Conservation (phyloP, 495 filamentous ascomycete genomes). For the Pseudoneurospora amorphoporcata region DNA sequence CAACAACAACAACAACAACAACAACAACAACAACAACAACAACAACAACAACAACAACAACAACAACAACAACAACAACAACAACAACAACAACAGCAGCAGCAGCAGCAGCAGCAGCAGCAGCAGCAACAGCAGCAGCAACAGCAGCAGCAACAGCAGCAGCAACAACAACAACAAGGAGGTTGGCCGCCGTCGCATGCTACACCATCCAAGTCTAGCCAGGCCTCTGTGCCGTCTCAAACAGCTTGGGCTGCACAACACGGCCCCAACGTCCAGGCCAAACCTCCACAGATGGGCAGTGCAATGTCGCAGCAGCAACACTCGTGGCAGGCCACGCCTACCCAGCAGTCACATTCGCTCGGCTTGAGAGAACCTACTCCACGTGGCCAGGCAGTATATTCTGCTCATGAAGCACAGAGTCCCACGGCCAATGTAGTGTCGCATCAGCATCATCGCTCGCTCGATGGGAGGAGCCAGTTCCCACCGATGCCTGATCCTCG, state of each 20-base stretch:
- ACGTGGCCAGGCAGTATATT: slow-evolving; percentile 23
- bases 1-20: too few relatives aligned
- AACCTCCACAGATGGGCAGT: slow-evolving; percentile 24
- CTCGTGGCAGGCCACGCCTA: slow-evolving; percentile 3
- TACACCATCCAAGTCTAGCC: slow-evolving; percentile 27
- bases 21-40: too few relatives aligned
- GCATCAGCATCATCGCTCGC: slow-evolving; percentile 18
- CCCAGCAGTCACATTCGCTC: slow-evolving; percentile 23
- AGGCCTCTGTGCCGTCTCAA: slow-evolving; percentile 24
- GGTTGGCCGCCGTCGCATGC: slow-evolving; percentile 28
- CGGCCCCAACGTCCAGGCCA: slow-evolving; percentile 21
- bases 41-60: too few relatives aligned
- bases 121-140: slow-evolving; percentile 6
- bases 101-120: too few relatives aligned
- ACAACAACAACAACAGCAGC: too few relatives aligned
- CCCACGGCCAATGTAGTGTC: slow-evolving; percentile 12
- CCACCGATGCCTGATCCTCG: slow-evolving; percentile 6
- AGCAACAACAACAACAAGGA: slow-evolving; percentile 3
- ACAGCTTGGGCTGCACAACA: slow-evolving; percentile 37
- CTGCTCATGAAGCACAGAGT: slow-evolving; percentile 18
- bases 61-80: too few relatives aligned
- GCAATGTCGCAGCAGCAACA: slow-evolving; percentile 27
- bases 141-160: slow-evolving; percentile 1
- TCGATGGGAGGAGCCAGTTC: slow-evolving; percentile 16
- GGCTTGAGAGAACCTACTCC: slow-evolving; percentile 26